A percentile compares a stretch with the other conserved stretches of the same genome.
Evolutionary conservation across 768 basidiomycete species (phyloP).

Genomic region (Rhodocollybia butyracea): DNA sequence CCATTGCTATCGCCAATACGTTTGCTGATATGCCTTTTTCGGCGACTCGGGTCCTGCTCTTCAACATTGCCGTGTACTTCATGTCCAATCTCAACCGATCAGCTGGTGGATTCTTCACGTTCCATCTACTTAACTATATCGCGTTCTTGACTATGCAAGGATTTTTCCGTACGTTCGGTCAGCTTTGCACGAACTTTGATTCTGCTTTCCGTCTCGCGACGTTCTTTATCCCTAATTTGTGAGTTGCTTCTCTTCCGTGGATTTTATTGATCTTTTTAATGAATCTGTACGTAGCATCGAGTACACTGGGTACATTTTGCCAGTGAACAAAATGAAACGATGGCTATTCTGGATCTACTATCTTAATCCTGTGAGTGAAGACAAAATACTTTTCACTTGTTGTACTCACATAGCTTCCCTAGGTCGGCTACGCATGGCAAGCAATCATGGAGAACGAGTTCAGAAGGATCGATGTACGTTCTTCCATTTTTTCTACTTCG

Average conservation of each 20-base stretch:
- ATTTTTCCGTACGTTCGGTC: conserved; percentile 77
- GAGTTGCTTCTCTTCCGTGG: conserved; percentile 14
- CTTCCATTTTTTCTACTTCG: conserved; percentile 1
- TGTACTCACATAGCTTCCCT: neutral
- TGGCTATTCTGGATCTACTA: conserved; percentile 91
- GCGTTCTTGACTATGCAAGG: conserved; percentile 75
- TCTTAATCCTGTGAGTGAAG: conserved; percentile 75
- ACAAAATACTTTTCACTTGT: conserved; percentile 21
- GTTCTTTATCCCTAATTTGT: conserved; percentile 77
- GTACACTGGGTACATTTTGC: conserved; percentile 71
- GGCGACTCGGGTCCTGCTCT: conserved; percentile 52
- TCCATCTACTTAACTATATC: conserved; percentile 62
- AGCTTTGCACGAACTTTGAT: conserved; percentile 44
- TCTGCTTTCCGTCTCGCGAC: conserved; percentile 47
- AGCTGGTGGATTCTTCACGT: conserved; percentile 47
- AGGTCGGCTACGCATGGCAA: conserved; percentile 49
- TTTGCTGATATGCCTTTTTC: conserved; percentile 71
- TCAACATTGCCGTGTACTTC: conserved; percentile 68
- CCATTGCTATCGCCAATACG: conserved; percentile 63
- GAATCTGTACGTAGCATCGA: conserved; percentile 35
- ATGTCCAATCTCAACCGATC: conserved; percentile 49
- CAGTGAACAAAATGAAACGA: conserved; percentile 65
- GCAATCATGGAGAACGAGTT: conserved; percentile 87
- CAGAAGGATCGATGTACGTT: conserved; percentile 57
- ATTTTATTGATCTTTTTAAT: neutral